Base-by-base conservation (phyloP, 2,329 filamentous ascomycete species). In the Talaromyces sp. region DNA sequence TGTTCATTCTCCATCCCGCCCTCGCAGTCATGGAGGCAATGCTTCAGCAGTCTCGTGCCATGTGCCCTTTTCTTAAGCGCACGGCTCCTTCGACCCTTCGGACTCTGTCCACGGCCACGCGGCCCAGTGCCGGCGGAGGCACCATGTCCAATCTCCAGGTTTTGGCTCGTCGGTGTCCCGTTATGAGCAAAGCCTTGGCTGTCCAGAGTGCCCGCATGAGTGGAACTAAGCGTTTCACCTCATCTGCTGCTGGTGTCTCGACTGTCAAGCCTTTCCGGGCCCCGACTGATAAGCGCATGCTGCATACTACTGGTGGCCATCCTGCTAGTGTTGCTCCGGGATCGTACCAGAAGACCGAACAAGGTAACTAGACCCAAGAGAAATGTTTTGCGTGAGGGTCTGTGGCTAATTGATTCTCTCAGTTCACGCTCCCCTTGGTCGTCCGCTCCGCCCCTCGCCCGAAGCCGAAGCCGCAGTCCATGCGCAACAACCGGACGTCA, bases 81-180 rank as follows among this genome's bases (percentile, higher is more conserved):
- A 93, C 94, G 32, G 93, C 92, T 33, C 91, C 93, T 64, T 88
- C 91, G 65, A 92, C 91, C 51, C 86, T 99, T 60, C 92, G 94
- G 65, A 89, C 92, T 54, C 84, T 99, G 70, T 95, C 89, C 49
- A 86, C 78, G 75, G 86, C 77, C 70, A 84, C 77, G 69, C 82
- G 80, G 64, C 83, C 85, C 72, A 81, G 82, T 57, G 89, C 88
- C 49, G 89, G 91, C 67, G 93, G 92, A 63, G 91, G 92, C 68
- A 91, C 90, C 76, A 96, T 97, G 86, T 96, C 91, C 69, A 97
- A 96, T 78, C 83, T 99, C 67, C 94, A 97, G 80, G 86, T 94
- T 64, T 86, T 96, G 69, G 94, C 91, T 67, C 88, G 91, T 70
- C 91, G 93, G 74, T 99, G 94, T 83, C 94, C 94, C 54, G 88